phyloP scores from a whole-genome alignment of 129 eudicot genomes.

The Flaveria sonorensis region DNA sequence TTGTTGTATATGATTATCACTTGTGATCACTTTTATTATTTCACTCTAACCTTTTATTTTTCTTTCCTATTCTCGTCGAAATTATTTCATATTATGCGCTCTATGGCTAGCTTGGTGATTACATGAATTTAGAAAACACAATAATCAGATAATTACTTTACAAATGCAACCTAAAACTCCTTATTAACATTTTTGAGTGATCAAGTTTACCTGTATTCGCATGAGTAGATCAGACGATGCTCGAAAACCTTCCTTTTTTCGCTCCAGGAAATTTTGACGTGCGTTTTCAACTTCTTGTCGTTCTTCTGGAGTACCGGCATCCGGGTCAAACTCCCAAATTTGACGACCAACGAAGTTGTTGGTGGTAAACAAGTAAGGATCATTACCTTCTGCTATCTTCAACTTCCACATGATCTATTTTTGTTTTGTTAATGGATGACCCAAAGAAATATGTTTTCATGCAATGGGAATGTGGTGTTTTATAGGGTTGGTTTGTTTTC shows the following conservation, averaged over 20 bases:
- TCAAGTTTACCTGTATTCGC: constrained; percentile 55
- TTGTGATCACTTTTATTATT: too few relatives aligned
- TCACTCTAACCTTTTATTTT: too few relatives aligned
- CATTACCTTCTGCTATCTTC: constrained; percentile 68
- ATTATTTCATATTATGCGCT: background rate
- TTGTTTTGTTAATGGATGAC: constrained; percentile 2
- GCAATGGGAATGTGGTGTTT: background rate
- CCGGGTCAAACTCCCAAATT: constrained; percentile 64
- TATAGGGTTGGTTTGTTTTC: constrained; percentile 10
- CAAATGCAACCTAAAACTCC: background rate
- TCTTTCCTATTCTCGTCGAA: background rate
- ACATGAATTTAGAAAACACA: background rate
- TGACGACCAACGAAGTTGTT: constrained; percentile 75
- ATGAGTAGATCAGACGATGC: constrained; percentile 56
- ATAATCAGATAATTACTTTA: background rate
- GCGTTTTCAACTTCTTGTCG: constrained; percentile 51
- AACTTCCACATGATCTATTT: constrained; percentile 59
- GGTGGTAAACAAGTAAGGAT: constrained; percentile 75
- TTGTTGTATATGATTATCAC: too few relatives aligned
- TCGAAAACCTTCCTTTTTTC: constrained; percentile 48
- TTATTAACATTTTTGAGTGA: background rate
- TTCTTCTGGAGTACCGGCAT: constrained; percentile 58
- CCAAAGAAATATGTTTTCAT: background rate
- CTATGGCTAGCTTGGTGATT: background rate
- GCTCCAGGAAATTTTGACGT: constrained; percentile 38